Percentiles rank a stretch among this genome's conserved stretches.
Conservation (phyloP, 1,284 basidiomycete genomes). For the Thelephora terrestris region DNA sequence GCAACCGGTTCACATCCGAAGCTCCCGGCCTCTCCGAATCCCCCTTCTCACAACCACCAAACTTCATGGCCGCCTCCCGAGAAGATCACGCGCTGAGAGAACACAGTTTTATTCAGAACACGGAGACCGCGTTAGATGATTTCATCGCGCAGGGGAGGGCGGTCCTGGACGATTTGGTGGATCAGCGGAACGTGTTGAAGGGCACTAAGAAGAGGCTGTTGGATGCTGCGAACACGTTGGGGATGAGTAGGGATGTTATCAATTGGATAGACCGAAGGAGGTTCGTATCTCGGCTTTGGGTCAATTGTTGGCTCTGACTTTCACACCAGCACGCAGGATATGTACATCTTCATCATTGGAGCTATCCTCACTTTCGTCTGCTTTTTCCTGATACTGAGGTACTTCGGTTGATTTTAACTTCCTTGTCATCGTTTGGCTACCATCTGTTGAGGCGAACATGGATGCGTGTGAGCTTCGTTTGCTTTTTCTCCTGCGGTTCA, state of each 20-base stretch:
- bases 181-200: constrained; percentile 86
- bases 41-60: constrained; percentile 56
- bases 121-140: constrained; percentile 73
- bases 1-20: constrained; percentile 45
- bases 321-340: constrained; percentile 72
- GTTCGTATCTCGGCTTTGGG: constrained; percentile 27
- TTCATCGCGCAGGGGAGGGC: constrained; percentile 87
- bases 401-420: constrained; percentile 53
- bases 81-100: constrained; percentile 77
- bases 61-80: constrained; percentile 44
- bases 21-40: constrained; percentile 49
- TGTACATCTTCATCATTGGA: constrained; percentile 82
- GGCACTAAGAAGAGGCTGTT: constrained; percentile 79
- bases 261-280: constrained; percentile 91
- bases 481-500: too few species aligned
- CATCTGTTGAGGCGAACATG: too few species aligned
- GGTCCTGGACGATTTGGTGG: constrained; percentile 81
- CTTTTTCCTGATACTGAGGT: constrained; percentile 86
- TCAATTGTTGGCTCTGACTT: not conserved
- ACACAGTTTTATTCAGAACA: constrained; percentile 77
- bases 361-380: constrained; percentile 82
- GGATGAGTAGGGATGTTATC: constrained; percentile 86
- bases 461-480: too few species aligned
- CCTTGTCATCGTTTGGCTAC: too few species aligned
- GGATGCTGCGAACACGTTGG: constrained; percentile 86